Base-by-base conservation (phyloP, 345 rosid species). In the Psidium friedrichsthalianum region DNA sequence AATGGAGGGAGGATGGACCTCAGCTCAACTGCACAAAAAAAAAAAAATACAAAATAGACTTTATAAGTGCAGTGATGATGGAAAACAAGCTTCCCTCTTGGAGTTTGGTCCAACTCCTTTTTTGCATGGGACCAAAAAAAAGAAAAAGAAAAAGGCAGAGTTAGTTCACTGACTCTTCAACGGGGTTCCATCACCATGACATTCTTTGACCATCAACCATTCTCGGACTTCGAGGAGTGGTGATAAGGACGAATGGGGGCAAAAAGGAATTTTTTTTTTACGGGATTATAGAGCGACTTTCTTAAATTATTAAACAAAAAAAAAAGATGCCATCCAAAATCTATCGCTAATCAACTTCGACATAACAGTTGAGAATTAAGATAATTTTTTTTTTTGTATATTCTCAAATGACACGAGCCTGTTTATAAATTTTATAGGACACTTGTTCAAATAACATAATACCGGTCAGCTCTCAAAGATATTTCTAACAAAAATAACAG, bases 371-470 rank as follows among this genome's bases (percentile, higher is more conserved):
- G 5, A 42, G 3, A 42, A 42, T 42, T 42, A 42, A 42, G 44
- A 42, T 42, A 42, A 42, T 42, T 42, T 42, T 29, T 42, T 29
- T 29, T 29, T 27, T 61, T 51, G 10, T 16, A 13, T 0, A 9
- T 61, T 29, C 74, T n/a, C 20, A n/a, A 6, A n/a, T 13, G 32
- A n/a, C 6, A 29, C 7, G 21, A 13, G 40, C 21, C 16, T 6
- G 29, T 29, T 15, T 1, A 61, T 15, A 29, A 1, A 2, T 15
- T 61, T 29, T 0, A 29, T 0, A 0, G 5, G 1, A 7, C 29
- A 10, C 29, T 0, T 3, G 3, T 29, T 2, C 29, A 15, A 61
- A 15, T 3, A 61, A 0, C 5, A 29, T 2, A 29, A 59, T 59
- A 5, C 2, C 20, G 13, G 6, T n/a, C 3, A 59, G 20, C 36